Evolutionary conservation across 1,139 yeast species (phyloP).

Genomic region (Komagataea norvegica): DNA sequence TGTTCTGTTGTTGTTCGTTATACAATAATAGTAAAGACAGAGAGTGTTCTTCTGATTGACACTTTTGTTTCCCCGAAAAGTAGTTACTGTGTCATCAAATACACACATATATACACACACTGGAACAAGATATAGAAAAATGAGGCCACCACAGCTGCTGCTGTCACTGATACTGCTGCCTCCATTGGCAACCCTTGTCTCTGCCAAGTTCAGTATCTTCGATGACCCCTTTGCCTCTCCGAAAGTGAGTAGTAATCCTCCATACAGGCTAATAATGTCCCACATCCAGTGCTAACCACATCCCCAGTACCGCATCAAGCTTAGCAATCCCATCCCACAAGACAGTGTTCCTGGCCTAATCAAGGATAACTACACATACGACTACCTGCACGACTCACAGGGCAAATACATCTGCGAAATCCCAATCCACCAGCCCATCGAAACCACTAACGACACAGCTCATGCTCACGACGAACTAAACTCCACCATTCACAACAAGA

Average conservation of each 20-base stretch:
- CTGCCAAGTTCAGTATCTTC: constrained; percentile 14
- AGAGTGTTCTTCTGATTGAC: neutral
- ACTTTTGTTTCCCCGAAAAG: no score
- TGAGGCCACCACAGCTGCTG: neutral
- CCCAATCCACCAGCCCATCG: neutral
- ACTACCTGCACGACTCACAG: neutral
- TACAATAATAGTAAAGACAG: no score
- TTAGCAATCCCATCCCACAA: constrained; percentile 1
- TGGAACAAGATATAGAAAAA: no score
- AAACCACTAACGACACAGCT: neutral
- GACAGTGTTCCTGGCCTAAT: neutral
- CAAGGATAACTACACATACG: constrained; percentile 1
- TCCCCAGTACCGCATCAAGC: constrained; percentile 1
- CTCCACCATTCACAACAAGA: neutral
- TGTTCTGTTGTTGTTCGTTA: neutral
- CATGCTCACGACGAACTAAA: neutral
- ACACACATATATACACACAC: no score
- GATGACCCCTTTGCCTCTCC: constrained; percentile 24
- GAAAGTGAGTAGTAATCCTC: constrained; percentile 18
- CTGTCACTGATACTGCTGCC: constrained; percentile 3
- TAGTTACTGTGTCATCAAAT: no score
- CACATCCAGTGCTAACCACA: no score
- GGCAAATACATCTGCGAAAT: constrained; percentile 1
- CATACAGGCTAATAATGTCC: no score
- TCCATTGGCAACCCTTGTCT: neutral